Percentiles rank a stretch among this genome's conserved stretches.
These are phyloP conservation scores for Pseudopithomyces maydicus DNA, from an alignment of 2,329 filamentous ascomycete species.

Conservation along the genomic window DNA sequence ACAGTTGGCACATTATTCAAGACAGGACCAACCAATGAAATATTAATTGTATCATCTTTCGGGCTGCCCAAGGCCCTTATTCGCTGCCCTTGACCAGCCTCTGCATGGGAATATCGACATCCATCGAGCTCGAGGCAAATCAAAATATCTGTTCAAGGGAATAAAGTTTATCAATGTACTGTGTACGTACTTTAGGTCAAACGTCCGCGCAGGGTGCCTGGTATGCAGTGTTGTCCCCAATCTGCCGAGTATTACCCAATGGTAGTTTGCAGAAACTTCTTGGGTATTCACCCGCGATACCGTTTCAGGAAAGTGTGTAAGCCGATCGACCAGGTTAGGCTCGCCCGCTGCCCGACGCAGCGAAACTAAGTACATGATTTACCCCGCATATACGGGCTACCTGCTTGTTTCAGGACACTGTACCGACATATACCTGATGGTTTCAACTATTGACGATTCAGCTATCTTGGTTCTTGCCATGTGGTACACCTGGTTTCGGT, in stretches of 20 bases:
- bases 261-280: not conserved
- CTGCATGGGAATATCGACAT: too few relatives aligned
- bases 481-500: too few relatives aligned
- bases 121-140: too few relatives aligned
- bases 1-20: too few relatives aligned
- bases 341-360: not conserved
- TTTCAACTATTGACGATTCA: not conserved
- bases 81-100: too few relatives aligned
- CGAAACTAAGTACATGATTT: not conserved
- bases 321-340: not conserved
- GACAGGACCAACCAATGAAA: too few relatives aligned
- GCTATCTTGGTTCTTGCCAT: not conserved
- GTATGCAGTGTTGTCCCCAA: not conserved
- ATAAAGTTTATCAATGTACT: too few relatives aligned
- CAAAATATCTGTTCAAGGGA: too few relatives aligned
- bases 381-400: not conserved
- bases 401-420: not conserved
- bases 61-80: too few relatives aligned
- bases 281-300: not conserved
- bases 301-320: not conserved
- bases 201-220: too few relatives aligned
- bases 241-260: not conserved
- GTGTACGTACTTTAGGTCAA: too few relatives aligned
- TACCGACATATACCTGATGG: not conserved
- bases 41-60: too few relatives aligned